Evolutionary conservation across 2,329 filamentous ascomycete genomes (phyloP), one percentile per base, ranked within the genome.

Genomic region (Nemania abortiva): DNA sequence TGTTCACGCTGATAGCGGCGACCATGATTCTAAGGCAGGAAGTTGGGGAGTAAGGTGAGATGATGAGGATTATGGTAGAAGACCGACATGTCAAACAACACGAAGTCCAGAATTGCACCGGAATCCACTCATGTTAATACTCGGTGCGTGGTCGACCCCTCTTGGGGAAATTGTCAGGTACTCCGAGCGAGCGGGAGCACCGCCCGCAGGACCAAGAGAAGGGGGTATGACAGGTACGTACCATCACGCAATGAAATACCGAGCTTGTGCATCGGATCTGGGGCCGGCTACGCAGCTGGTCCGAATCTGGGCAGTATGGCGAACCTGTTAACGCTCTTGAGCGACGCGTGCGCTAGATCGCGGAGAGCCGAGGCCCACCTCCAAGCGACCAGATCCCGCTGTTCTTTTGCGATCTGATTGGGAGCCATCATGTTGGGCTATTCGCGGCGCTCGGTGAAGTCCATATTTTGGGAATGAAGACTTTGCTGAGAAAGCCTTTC

Each of bases 1-100:
- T 76, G 49, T 61, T 59, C 42, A 58, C 56, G n/a, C 58, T 70
- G 37, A 63, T 69, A 9, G 68, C 70, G 60, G 70, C 70, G 50
- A 72, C 65, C 71, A 73, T 72, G 61, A 27, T 63, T 42, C n/a
- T 53, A 6, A 31, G n/a, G 47, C 20, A 42, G 42, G 42, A 53
- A 20, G n/a, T n/a, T 39, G 52, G 34, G n/a, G 15, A 34, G 9
- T 34, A 34, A 5, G 31, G 9, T 5, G 4, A 15, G 18, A 47
- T n/a, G 15, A 47, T 47, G 42, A 47, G 3, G 15, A 47, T 42
- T 20, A 49, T 31, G 42, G 31, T 56, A 52, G 22, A 20, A 55
- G 63, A 49, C 18, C 13, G 50, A 49, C 47, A 49, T 39, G 56
- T 52, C 42, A 65, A 65, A 22, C 4, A 24, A 42, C 22, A 10